These are phyloP conservation scores for Cryphonectria japonica DNA, from an alignment of 2,329 filamentous ascomycete species.

Conservation along the genomic window DNA sequence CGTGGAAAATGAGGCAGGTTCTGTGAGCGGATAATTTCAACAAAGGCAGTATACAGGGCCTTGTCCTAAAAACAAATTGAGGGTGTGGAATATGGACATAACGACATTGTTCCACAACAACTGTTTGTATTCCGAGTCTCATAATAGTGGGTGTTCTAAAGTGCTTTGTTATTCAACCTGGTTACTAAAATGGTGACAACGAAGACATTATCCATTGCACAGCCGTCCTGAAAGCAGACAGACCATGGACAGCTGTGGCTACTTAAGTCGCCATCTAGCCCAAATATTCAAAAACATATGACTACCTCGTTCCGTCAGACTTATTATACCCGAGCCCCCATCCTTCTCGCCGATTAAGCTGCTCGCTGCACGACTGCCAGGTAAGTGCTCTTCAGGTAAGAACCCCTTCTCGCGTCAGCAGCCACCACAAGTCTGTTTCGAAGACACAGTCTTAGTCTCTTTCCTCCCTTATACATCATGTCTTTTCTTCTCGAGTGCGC, in stretches of 20 bases:
- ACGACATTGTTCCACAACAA: background rate
- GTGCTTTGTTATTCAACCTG: background rate
- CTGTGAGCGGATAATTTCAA: too few relatives aligned
- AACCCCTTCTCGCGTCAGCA: background rate
- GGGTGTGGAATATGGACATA: background rate
- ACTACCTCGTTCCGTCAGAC: background rate
- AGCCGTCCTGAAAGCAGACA: background rate
- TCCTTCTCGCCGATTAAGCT: background rate
- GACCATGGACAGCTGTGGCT: background rate
- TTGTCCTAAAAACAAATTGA: background rate
- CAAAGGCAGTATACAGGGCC: too few relatives aligned
- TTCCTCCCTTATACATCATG: background rate
- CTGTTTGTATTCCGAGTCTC: too few relatives aligned
- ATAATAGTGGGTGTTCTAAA: too few relatives aligned
- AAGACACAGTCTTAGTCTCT: background rate
- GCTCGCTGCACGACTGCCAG: background rate
- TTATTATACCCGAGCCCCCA: background rate
- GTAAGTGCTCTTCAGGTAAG: background rate
- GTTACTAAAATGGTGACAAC: background rate
- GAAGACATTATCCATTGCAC: background rate
- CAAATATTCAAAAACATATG: background rate
- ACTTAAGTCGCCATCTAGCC: too few relatives aligned
- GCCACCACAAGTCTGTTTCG: background rate
- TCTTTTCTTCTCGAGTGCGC: background rate
- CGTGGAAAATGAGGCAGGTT: too few relatives aligned